Evolutionary conservation across 2,329 filamentous ascomycete genomes (phyloP).

Genomic region (Verticillium dahliae): DNA sequence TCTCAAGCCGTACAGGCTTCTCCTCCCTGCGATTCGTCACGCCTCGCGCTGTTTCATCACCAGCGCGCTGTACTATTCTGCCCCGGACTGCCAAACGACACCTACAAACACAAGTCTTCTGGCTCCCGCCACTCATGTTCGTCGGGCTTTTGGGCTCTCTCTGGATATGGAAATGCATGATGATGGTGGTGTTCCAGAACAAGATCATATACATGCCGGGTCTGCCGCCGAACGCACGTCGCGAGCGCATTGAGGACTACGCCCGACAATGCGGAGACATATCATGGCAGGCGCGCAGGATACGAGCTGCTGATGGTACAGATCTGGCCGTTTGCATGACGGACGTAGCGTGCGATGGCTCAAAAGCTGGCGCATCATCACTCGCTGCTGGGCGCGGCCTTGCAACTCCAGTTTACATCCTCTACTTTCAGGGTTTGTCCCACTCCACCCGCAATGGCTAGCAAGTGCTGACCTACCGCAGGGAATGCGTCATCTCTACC

Average conservation of each 20-base stretch:
- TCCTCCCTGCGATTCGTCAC: background rate
- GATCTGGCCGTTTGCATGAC: conserved; percentile 54
- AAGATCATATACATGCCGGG: conserved; percentile 78
- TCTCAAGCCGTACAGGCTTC: background rate
- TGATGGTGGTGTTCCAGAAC: conserved; percentile 74
- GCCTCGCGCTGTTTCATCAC: background rate
- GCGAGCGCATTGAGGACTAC: conserved; percentile 62
- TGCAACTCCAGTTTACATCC: conserved; percentile 39
- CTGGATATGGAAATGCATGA: conserved; percentile 61
- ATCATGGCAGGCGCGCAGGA: conserved; percentile 59
- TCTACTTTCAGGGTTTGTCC: conserved; percentile 48
- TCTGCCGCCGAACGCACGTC: conserved; percentile 62
- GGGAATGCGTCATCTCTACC: conserved; percentile 55
- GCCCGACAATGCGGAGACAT: conserved; percentile 51
- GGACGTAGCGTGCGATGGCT: conserved; percentile 23
- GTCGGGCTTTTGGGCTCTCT: conserved; percentile 57
- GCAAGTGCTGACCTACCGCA: conserved; percentile 16
- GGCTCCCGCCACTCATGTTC: conserved; percentile 64
- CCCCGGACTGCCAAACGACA: conserved; percentile 12
- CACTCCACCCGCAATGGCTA: background rate
- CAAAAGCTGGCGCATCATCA: conserved; percentile 6
- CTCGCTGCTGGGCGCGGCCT: background rate
- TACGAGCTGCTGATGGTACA: conserved; percentile 57
- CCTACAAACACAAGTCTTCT: conserved; percentile 30
- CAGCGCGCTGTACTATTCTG: background rate